Base-by-base conservation (phyloP, 768 basidiomycete species). In the Lactifluus rugatus region DNA sequence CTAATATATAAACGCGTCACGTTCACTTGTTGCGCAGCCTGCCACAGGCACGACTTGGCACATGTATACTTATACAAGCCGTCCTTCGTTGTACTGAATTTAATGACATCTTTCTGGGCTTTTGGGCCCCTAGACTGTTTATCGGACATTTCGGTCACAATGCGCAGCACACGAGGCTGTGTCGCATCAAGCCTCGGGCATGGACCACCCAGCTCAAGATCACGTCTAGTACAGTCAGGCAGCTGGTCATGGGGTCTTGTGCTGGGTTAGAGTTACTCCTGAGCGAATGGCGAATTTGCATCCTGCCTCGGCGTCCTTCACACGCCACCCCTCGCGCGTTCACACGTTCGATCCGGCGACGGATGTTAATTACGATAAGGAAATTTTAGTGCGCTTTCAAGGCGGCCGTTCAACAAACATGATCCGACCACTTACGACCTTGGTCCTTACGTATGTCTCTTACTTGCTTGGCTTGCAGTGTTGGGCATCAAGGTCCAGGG, bases 221-320 rank as follows among this genome's bases (percentile, higher is more conserved):
- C 36, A 36, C 37, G 37, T 16, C 37, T 17, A 5, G 11, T 2
- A 36, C 4, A 3, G 4, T 14, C 34, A 13, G n/a, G n/a, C n/a
- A n/a, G n/a, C n/a, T n/a, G n/a, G n/a, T n/a, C n/a, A n/a, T n/a
- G n/a, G 34, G 41, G 11, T 44, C 48, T 32, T n/a, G 47, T 48
- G 47, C 31, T 6, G 46, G 46, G 26, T 10, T 28, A 28, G 16
- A 47, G 46, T 48, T 19, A 32, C 46, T 41, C 28, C 10, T 16
- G 11, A 32, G 23, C 52, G 42, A 54, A 54, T 54, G 44, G 52
- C 44, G 31, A n/a, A 54, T 54, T 45, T 45, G 14, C 52, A 36
- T 34, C 13, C 11, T 11, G 10, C 48, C 23, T 23, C 16, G 5
- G 34, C 34, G 34, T 5, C 13, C 5, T 19, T 41, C 41, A n/a